phyloP scores from a whole-genome alignment of 2,329 filamentous ascomycete species.

The Microdochium paspali region DNA sequence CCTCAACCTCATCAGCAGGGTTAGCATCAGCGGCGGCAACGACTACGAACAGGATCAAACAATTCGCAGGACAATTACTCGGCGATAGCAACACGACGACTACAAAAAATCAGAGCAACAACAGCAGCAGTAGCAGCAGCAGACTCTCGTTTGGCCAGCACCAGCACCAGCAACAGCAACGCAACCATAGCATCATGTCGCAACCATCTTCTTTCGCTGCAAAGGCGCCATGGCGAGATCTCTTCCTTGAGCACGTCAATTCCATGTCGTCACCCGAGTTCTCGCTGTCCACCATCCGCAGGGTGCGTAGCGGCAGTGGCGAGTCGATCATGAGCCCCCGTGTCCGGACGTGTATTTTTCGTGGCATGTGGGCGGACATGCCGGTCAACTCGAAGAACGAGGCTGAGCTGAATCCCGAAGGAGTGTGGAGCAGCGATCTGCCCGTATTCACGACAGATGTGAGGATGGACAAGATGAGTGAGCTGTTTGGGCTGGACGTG shows the following conservation, averaged over 20 bases:
- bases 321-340: slow-evolving; percentile 37
- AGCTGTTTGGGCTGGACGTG: slow-evolving; percentile 50
- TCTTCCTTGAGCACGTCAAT: slow-evolving; percentile 40
- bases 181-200: no score
- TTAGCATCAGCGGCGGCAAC: background rate
- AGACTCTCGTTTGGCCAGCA: background rate
- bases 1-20: background rate
- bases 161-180: background rate
- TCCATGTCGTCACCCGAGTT: slow-evolving; percentile 39
- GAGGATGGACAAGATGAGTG: slow-evolving; percentile 73
- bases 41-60: background rate
- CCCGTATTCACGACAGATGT: slow-evolving; percentile 80
- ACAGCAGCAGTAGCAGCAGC: background rate
- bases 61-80: background rate
- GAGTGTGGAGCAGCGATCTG: slow-evolving; percentile 64
- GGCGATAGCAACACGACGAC: no score
- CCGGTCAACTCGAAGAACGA: slow-evolving; percentile 64
- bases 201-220: slow-evolving; percentile 9
- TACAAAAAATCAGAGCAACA: no score
- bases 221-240: slow-evolving; percentile 44
- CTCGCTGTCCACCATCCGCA: slow-evolving; percentile 40
- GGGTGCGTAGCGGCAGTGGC: slow-evolving; percentile 8
- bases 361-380: slow-evolving; percentile 72
- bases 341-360: slow-evolving; percentile 72
- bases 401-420: slow-evolving; percentile 58